These are phyloP conservation scores for Chamaecrista fasciculata DNA, from an alignment of 306 rosid species.

Conservation along the genomic window DNA sequence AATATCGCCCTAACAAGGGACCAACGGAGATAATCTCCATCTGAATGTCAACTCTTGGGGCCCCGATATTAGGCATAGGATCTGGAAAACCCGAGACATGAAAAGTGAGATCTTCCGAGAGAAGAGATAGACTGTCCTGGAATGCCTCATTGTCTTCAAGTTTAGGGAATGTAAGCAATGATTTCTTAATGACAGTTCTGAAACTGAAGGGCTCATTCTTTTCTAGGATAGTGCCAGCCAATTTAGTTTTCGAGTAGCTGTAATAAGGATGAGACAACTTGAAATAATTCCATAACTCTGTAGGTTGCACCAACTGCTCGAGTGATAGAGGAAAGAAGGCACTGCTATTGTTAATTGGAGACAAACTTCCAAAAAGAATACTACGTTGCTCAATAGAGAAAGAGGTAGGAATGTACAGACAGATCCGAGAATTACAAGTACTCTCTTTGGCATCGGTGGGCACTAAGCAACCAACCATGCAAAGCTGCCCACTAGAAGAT, in stretches of 20 bases:
- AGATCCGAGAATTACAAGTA: slow-evolving; percentile 65
- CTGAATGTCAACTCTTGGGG: slow-evolving; percentile 47
- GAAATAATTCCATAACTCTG: slow-evolving; percentile 78
- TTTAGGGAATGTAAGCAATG: slow-evolving; percentile 75
- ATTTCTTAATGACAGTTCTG: slow-evolving; percentile 61
- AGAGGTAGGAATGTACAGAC: slow-evolving; percentile 68
- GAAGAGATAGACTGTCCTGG: slow-evolving; percentile 62
- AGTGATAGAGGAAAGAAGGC: slow-evolving; percentile 74
- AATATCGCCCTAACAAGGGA: slow-evolving; percentile 61
- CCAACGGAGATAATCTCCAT: slow-evolving; percentile 81
- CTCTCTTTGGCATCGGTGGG: slow-evolving; percentile 45
- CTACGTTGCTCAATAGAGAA: slow-evolving; percentile 74
- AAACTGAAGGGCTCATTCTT: slow-evolving; percentile 64
- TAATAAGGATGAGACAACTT: slow-evolving; percentile 57
- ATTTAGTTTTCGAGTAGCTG: slow-evolving; percentile 50
- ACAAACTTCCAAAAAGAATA: slow-evolving; percentile 64
- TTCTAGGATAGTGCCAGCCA: slow-evolving; percentile 65
- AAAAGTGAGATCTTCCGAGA: slow-evolving; percentile 82
- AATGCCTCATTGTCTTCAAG: slow-evolving; percentile 68
- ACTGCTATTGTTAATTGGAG: slow-evolving; percentile 41
- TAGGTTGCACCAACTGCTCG: slow-evolving; percentile 61
- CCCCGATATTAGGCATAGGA: slow-evolving; percentile 35
- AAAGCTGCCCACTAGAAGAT: slow-evolving; percentile 84
- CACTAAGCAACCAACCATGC: slow-evolving; percentile 92
- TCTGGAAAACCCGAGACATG: slow-evolving; percentile 53